Base-by-base conservation (phyloP, 1,284 basidiomycete species). In the Apiotrichum gamsii region DNA sequence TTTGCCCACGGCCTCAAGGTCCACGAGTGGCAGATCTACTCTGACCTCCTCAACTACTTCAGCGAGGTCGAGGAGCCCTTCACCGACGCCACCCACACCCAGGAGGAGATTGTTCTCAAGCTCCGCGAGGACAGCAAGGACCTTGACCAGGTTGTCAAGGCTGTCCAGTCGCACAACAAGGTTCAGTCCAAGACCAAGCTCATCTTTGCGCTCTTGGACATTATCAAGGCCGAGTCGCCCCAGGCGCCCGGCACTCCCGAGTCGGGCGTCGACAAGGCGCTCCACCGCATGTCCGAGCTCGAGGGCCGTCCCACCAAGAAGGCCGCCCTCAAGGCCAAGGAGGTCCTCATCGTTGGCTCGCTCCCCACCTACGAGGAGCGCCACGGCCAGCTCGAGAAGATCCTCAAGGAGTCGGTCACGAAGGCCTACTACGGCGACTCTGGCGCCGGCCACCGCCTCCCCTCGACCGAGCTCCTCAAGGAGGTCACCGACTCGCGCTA, bases 361-460 rank as follows among this genome's bases (percentile, higher is more conserved):
- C 85, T 98, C 81, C 95, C 95, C 14, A 95, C 90, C 30, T 93
- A 91, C 66, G 90, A 94, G 64, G 95, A 98, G 70, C 87, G 95
- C 54, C 77, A 84, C 45, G 76, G 81, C 21, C 95, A 99, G 74
- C 94, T 99, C 86, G 93, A 96, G 76, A 77, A 82, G 24, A 87
- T 98, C 47, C 80, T 99, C 45, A 90, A 87, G 72, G 79, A 84
- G 32, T 87, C 94, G 0, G 85, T 96, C 46, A 83, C 83, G 24
- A 85, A 83, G 49, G 85, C 82, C 61, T 85, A 85, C 65, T 97
- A 97, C 62, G 93, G 90, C 55, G 90, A 95, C 72, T 79, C 82
- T 50, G 84, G 80, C n/a, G 67, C 75, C 32, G 77, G 78, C 21
- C 77, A 82, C 52, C 81, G 82, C 39, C 60, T 74, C n/a, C 95